Conservation (phyloP, 768 basidiomycete species). For the Lentinula edodes region DNA sequence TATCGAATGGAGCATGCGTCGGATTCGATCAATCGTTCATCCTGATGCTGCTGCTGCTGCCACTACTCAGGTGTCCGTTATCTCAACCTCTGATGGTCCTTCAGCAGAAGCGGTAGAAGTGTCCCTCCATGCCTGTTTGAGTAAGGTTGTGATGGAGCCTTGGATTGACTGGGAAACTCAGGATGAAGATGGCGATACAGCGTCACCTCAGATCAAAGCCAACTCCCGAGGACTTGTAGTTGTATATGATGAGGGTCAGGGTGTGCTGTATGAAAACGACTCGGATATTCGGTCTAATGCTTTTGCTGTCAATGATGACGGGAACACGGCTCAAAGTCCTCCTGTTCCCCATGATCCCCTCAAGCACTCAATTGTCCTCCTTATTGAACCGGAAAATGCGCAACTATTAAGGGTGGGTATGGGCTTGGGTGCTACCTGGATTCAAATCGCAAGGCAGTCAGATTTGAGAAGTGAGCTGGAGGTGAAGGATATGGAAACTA, state of each 20-base stretch:
- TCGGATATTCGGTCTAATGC: not conserved
- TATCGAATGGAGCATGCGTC: conserved; percentile 61
- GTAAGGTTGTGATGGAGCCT: conserved; percentile 38
- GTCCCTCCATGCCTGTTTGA: conserved; percentile 32
- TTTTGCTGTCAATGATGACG: not conserved
- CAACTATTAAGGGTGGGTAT: conserved; percentile 19
- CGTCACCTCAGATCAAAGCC: not conserved
- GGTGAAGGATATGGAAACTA: not conserved
- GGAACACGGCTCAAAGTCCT: no score
- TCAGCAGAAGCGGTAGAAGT: conserved; percentile 26
- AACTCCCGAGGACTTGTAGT: conserved; percentile 1
- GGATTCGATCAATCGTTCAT: conserved; percentile 40
- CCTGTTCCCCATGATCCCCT: conserved; percentile 16
- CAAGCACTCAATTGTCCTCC: conserved; percentile 19
- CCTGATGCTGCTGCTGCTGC: conserved; percentile 22
- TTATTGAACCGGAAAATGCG: conserved; percentile 17
- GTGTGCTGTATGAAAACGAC: not conserved
- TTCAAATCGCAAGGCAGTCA: conserved; percentile 20
- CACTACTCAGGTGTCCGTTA: not conserved
- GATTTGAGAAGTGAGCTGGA: not conserved
- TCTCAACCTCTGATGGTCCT: conserved; percentile 8
- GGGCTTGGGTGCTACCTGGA: conserved; percentile 29
- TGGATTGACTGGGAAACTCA: conserved; percentile 31
- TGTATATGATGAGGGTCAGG: not conserved
- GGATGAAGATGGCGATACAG: not conserved